A percentile compares a stretch with the other conserved stretches of the same genome.
Conservation (phyloP, 768 basidiomycete species). For the Xerocomellus chrysenteron region DNA sequence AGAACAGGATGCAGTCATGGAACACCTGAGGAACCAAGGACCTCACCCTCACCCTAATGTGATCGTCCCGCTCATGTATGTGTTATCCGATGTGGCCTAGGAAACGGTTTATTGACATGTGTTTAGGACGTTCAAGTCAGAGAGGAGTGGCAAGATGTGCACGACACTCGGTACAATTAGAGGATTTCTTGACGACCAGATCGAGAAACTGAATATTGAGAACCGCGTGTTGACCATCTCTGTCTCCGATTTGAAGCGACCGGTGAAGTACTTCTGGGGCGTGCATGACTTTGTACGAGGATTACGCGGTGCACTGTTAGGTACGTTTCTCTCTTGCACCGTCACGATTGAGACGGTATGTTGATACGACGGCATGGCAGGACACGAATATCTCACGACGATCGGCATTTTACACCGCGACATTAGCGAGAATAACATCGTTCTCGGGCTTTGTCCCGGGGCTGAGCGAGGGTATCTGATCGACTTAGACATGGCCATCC, state of each 20-base stretch:
- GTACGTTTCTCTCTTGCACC: not conserved
- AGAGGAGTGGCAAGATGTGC: not conserved
- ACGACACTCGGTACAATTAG: conserved; percentile 5
- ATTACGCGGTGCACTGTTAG: conserved; percentile 7
- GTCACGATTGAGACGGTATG: no score
- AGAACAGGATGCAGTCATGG: not conserved
- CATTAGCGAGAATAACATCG: no score
- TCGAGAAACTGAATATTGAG: not conserved
- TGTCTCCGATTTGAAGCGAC: not conserved
- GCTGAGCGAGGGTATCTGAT: no score
- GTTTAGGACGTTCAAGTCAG: not conserved
- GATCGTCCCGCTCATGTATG: not conserved
- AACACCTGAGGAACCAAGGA: not conserved
- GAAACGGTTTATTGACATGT: not conserved
- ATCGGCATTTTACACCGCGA: no score
- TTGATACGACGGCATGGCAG: no score
- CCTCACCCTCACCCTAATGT: not conserved
- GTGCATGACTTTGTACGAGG: conserved; percentile 16
- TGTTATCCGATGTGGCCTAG: no score
- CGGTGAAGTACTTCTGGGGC: conserved; percentile 12
- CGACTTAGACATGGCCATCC: no score
- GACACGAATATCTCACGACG: no score
- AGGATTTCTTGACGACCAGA: not conserved
- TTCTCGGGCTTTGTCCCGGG: no score
- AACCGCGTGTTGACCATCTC: not conserved